Conservation (phyloP, 768 basidiomycete genomes). For the Pleurotus cornucopiae region DNA sequence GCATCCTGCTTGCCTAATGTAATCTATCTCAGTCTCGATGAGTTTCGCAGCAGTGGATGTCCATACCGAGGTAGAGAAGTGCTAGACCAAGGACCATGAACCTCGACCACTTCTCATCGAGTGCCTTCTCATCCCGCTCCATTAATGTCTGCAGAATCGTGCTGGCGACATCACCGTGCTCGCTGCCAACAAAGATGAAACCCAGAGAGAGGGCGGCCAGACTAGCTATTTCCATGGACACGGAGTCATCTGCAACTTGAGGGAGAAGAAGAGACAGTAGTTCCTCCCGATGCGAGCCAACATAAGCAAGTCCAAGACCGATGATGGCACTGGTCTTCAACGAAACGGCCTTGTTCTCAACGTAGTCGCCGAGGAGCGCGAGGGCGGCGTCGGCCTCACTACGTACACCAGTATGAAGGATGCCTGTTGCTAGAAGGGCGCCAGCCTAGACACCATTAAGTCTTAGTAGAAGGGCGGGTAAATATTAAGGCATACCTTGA, state of each 20-base stretch:
- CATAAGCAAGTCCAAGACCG: constrained; percentile 92
- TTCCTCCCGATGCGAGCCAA: constrained; percentile 89
- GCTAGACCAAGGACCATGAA: constrained; percentile 90
- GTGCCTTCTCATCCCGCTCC: constrained; percentile 71
- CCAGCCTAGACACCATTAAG: constrained; percentile 56
- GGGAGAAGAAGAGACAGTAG: constrained; percentile 75
- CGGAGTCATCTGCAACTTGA: constrained; percentile 72
- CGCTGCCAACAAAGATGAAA: constrained; percentile 94
- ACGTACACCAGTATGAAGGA: constrained; percentile 84
- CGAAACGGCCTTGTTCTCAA: constrained; percentile 79
- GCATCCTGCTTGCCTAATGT: constrained; percentile 82
- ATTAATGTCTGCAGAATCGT: constrained; percentile 89
- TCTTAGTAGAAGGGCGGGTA: neutral
- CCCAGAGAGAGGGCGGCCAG: constrained; percentile 87
- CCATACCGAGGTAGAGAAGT: constrained; percentile 82
- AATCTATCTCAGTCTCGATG: neutral
- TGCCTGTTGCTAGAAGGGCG: constrained; percentile 90
- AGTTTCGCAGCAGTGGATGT: neutral
- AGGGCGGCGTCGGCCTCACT: constrained; percentile 92
- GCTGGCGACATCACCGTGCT: constrained; percentile 87
- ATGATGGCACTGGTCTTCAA: constrained; percentile 86
- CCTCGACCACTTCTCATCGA: constrained; percentile 92
- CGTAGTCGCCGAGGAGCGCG: constrained; percentile 86
- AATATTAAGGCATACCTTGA: constrained; percentile 54
- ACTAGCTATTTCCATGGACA: constrained; percentile 86